Evolutionary conservation across 2,329 filamentous ascomycete genomes (phyloP), one percentile per base, ranked within the genome.

Genomic region (Blastomyces emzantsi): DNA sequence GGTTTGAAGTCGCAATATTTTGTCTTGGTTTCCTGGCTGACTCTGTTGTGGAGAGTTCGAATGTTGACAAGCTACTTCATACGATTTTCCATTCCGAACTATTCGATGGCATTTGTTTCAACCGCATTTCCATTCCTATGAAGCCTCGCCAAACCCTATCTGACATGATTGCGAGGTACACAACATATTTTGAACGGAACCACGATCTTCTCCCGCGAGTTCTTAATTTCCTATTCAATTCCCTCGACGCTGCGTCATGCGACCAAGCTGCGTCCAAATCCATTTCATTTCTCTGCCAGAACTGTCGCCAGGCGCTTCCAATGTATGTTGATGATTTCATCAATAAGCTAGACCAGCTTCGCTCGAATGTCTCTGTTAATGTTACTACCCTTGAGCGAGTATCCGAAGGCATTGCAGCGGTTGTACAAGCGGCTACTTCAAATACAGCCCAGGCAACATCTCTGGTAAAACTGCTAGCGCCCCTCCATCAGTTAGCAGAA

Each of bases 161-260:
- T 51, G 75, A 78, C 64, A 73, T 79, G 66, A 73, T 80, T 62
- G 74, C 76, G 30, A 75, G 75, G 64, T 79, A 78, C 63, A 74
- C 77, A 56, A 73, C 72, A 19, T 79, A 78, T 65, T 77, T 80
- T 63, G 75, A 79, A 67, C 74, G 77, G 30, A 77, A 77, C 55
- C 73, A 74, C 51, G 70, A 71, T 33, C 67, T 78, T 39, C 71
- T 80, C 43, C 72, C 77, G 1, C 69, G 73, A 33, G 74, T 77
- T 11, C 67, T 80, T 25, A 79, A 76, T 51, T 77, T 80, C 61
- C 68, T 80, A 6, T 80, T 80, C 64, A 73, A 74, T 5, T 79
- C 78, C 3, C 69, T 80, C 56, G 75, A 76, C 43, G 71, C 76
- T 60, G 71, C 72, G n/a, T 68, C 72, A 4, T 78, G 76, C 64